phyloP scores from a whole-genome alignment of 1,284 basidiomycete genomes.

The Pisolithus thermaeus region DNA sequence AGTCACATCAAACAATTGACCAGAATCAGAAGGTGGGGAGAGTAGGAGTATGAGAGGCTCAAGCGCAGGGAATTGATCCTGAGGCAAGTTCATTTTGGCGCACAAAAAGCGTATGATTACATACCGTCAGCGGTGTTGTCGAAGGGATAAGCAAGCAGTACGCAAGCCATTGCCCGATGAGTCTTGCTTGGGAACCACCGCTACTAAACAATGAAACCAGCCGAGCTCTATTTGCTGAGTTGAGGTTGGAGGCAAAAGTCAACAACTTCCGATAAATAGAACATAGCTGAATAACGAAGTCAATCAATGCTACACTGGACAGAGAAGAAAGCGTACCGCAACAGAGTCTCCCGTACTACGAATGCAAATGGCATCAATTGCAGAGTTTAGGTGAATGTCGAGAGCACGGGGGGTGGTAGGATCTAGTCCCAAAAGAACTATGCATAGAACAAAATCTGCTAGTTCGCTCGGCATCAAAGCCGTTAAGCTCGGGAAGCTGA shows the following conservation, averaged over 20 bases:
- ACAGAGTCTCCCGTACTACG: conserved; percentile 27
- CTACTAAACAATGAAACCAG: conserved; percentile 47
- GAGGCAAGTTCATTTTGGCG: conserved; percentile 15
- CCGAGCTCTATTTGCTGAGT: conserved; percentile 40
- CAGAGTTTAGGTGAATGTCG: conserved; percentile 37
- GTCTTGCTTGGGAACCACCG: conserved; percentile 42
- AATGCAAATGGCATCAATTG: conserved; percentile 42
- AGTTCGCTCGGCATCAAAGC: conserved; percentile 37
- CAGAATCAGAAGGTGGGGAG: conserved; percentile 23
- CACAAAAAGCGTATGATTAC: conserved; percentile 1
- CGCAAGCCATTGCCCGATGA: conserved; percentile 54
- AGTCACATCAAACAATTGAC: conserved; percentile 37
- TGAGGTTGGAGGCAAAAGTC: conserved; percentile 30
- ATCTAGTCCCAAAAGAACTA: conserved; percentile 57
- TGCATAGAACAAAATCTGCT: conserved; percentile 41
- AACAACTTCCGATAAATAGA: conserved; percentile 41
- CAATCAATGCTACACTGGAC: background rate
- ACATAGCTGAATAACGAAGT: conserved; percentile 35
- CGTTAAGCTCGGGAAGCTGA: conserved; percentile 25
- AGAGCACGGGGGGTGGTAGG: conserved; percentile 38
- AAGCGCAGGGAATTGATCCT: conserved; percentile 40
- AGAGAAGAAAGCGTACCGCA: conserved; percentile 26
- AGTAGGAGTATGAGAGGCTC: conserved; percentile 38
- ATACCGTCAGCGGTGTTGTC: conserved; percentile 26
- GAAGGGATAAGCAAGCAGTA: conserved; percentile 36